phyloP scores from a whole-genome alignment of 139 green algal genomes.

The Spirogloea muscicola region DNA sequence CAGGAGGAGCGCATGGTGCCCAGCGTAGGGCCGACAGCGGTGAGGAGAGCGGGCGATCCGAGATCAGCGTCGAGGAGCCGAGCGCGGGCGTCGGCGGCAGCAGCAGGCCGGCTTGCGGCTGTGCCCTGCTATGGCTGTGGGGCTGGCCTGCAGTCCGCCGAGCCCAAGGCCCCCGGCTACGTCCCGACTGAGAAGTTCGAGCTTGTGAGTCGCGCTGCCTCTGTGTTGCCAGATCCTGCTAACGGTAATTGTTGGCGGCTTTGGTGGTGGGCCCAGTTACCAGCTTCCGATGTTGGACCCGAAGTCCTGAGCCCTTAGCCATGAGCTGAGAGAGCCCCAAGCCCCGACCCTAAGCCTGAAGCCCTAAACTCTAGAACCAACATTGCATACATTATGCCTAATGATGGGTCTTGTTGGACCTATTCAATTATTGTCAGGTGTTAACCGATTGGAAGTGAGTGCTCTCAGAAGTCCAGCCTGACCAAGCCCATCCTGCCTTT shows the following conservation, averaged over 20 bases:
- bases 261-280: background rate
- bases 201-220: conserved; percentile 16
- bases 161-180: conserved; percentile 24
- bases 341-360: background rate
- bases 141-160: conserved; percentile 18
- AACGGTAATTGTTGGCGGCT: too few species aligned
- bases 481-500: background rate
- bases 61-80: too few species aligned
- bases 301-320: background rate
- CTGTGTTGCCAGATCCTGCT: too few species aligned
- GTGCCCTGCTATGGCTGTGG: conserved; percentile 44
- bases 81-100: too few species aligned
- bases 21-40: too few species aligned
- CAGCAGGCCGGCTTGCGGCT: too few species aligned
- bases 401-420: background rate
- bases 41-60: too few species aligned
- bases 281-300: background rate
- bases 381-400: background rate
- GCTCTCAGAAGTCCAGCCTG: background rate
- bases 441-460: background rate
- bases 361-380: background rate
- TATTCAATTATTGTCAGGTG: background rate
- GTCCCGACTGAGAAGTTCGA: conserved; percentile 24
- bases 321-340: background rate
- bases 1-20: too few species aligned